Base-by-base conservation (phyloP, 306 rosid genomes). In the Prunus armeniaca region DNA sequence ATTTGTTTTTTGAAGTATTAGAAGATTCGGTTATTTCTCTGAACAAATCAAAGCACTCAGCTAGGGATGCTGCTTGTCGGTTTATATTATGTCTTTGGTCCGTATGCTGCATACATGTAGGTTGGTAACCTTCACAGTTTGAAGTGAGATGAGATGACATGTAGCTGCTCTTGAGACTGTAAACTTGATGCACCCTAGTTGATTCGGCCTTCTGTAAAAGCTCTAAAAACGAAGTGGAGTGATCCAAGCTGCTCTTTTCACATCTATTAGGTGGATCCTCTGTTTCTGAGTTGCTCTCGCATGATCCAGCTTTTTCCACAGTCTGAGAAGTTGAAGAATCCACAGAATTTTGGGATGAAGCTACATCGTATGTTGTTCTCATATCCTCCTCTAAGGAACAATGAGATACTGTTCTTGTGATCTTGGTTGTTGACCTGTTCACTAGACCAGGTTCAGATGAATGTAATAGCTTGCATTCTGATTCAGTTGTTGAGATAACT, bases 231-330 rank as follows among this genome's bases (percentile, higher is more conserved):
- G 86, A 82, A 82, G 73, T 77, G 62, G 56, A 76, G 74, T 72
- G 80, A 56, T 85, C 51, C 9, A 71, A 30, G 67, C 27, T 79
- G 63, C 71, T 84, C 76, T 81, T 71, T 84, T 75, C 82, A 69
- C 83, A 76, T 56, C 80, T 64, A 67, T 83, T 82, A 62, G 93
- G 86, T 46, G 79, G 84, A 78, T 84, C 86, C 82, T 87, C 95
- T 55, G 85, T 79, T 82, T 88, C 95, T 43, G 95, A 91, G 86
- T 94, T 88, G 85, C 93, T 88, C 70, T 85, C 94, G 73, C 85
- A 89, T 18, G 90, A 89, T 67, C 86, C 86, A 12, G 87, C 56
- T 74, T 87, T 91, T 71, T 92, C 97, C 75, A 79, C 82, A 76
- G 88, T 83, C 78, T 86, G 97, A 67, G 88, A 79, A 72, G 69